These are phyloP conservation scores for Aspergillus sclerotialis DNA, from an alignment of 2,329 filamentous ascomycete species.

Conservation along the genomic window DNA sequence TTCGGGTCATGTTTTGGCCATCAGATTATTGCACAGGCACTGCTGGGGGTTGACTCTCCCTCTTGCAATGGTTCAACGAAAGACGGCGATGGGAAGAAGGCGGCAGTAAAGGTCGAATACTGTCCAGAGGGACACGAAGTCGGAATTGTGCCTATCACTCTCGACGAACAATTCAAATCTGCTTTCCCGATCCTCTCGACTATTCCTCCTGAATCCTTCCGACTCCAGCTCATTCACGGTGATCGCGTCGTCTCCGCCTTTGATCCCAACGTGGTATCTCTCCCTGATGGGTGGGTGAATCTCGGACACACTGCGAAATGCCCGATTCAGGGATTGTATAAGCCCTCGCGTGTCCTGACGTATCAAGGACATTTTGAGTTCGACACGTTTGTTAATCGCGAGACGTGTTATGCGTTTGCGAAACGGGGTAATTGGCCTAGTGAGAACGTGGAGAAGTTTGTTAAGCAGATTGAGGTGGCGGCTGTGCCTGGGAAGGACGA, in stretches of 20 bases:
- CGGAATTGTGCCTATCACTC: conserved; percentile 20
- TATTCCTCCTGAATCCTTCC: conserved; percentile 7
- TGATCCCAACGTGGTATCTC: conserved; percentile 1
- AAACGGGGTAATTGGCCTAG: conserved; percentile 15
- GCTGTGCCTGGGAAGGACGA: conserved; percentile 12
- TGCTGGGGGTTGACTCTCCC: conserved; percentile 3
- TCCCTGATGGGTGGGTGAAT: conserved; percentile 23
- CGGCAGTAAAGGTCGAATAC: conserved; percentile 13
- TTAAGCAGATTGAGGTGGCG: conserved; percentile 14
- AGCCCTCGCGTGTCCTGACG: conserved; percentile 20
- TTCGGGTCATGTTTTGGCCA: conserved; percentile 31
- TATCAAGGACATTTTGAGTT: conserved; percentile 29
- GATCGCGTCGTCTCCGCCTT: conserved; percentile 20
- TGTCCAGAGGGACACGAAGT: conserved; percentile 20
- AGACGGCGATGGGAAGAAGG: neutral
- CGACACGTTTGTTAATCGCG: conserved; percentile 18
- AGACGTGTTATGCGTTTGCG: conserved; percentile 18
- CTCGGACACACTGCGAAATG: conserved; percentile 20
- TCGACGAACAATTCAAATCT: conserved; percentile 14
- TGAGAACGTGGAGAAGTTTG: conserved; percentile 7
- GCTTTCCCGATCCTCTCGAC: conserved; percentile 7
- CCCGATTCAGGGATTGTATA: conserved; percentile 23
- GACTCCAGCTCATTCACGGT: conserved; percentile 27
- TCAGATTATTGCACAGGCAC: conserved; percentile 17
- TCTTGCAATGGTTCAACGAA: no score